Percentiles rank a stretch among this genome's conserved stretches.
Evolutionary conservation across 148 eudicot genomes (phyloP).

Genomic region (Arctostaphylos glauca): DNA sequence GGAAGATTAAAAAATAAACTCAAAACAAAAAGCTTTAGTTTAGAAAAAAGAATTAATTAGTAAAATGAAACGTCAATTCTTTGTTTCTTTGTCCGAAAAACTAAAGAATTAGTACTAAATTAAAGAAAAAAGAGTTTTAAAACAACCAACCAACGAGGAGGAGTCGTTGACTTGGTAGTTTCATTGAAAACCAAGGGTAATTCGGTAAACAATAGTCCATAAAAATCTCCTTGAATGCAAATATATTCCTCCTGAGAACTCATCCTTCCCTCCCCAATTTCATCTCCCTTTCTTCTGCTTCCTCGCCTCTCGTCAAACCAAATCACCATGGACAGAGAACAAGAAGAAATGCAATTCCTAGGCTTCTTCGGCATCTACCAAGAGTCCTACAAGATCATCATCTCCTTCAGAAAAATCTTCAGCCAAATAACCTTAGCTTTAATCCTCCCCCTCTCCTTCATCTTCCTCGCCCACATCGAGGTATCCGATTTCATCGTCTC

Average conservation of each 20-base stretch:
- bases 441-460: constrained; percentile 35
- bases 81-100: too few species aligned
- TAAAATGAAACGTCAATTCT: too few species aligned
- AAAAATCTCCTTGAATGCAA: background rate
- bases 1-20: background rate
- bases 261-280: background rate
- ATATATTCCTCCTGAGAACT: background rate
- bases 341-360: constrained; percentile 34
- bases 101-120: too few species aligned
- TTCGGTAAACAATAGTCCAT: background rate
- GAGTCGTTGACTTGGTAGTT: background rate
- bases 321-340: constrained; percentile 30
- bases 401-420: constrained; percentile 26
- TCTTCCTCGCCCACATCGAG: constrained; percentile 29
- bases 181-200: background rate
- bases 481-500: constrained; percentile 14
- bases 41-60: too few species aligned
- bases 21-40: too few species aligned
- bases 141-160: too few species aligned
- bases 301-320: too few species aligned
- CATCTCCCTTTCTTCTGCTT: background rate
- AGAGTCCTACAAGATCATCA: constrained; percentile 28
- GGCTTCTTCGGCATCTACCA: constrained; percentile 24
- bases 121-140: background rate
- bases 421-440: constrained; percentile 21